Base-by-base conservation (phyloP, 306 rosid genomes). In the Carpinus fangiana region DNA sequence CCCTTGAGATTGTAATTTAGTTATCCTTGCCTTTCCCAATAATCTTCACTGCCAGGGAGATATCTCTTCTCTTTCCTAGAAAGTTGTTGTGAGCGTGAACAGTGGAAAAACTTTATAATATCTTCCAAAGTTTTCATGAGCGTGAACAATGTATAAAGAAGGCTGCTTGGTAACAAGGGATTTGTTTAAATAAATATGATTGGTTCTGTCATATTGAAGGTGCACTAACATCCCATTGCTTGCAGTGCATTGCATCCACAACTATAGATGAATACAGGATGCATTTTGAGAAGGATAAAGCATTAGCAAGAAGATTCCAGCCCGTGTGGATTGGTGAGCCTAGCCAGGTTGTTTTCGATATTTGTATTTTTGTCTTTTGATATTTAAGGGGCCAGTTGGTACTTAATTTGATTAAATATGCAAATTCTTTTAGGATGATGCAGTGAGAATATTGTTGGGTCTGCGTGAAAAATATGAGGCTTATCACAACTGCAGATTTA, bases 231-330 rank as follows among this genome's bases (percentile, higher is more conserved):
- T 85, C 53, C 36, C 71, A 74, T 84, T 75, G 67, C 67, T 66
- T 83, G 72, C 92, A 95, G 98, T 95, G 97, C 80, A 85, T 95
- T 85, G 98, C 96, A 43, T 88, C 98, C 53, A 92, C 98, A 47
- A 92, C 98, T 73, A 53, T 81, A 21, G 92, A 89, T 78, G 98
- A 95, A 85, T 95, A 88, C 88, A 87, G 92, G 87, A 56, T 83
- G 70, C 92, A 95, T 81, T 84, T 95, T 54, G 97, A 95, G 84
- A 92, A 89, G 74, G 98, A 95, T 67, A 89, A 88, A 78, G 98
- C 97, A 52, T 87, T 95, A 76, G 97, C 91, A 28, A 86, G 97
- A 13, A 84, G 98, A 57, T 95, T 95, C 85, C 98, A 95, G 83
- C 97, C 97, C 17, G 90, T 95, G 77, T 84, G 90, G 90, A 79